Conservation (phyloP, 768 basidiomycete species). For the Tremella yokohamensis region DNA sequence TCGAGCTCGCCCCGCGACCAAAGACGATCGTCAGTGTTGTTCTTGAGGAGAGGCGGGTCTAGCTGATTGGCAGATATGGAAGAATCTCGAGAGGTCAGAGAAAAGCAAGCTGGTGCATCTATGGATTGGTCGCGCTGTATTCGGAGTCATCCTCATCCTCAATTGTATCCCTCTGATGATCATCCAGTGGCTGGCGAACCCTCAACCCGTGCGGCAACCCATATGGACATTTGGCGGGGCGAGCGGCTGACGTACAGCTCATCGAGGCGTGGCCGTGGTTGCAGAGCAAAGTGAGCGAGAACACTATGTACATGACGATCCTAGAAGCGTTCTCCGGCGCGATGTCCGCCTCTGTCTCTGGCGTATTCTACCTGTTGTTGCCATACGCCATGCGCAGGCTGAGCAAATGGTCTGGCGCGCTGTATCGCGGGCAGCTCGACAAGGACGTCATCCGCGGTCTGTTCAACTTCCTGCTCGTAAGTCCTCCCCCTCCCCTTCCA, state of each 20-base stretch:
- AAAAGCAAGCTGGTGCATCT: constrained; percentile 16
- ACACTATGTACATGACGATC: not conserved
- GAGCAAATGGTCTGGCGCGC: constrained; percentile 33
- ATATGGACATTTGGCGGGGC: not conserved
- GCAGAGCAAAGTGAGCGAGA: not conserved
- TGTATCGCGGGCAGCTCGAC: constrained; percentile 37
- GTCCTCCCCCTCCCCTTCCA: not conserved
- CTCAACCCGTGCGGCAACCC: constrained; percentile 21
- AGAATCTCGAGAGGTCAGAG: constrained; percentile 33
- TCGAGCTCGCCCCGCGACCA: constrained; percentile 3
- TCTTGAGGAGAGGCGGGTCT: not conserved
- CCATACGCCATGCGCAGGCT: constrained; percentile 36
- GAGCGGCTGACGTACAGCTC: not conserved
- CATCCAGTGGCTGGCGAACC: constrained; percentile 35
- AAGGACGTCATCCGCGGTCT: constrained; percentile 34
- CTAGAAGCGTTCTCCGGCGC: not conserved
- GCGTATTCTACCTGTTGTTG: constrained; percentile 23
- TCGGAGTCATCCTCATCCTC: constrained; percentile 28
- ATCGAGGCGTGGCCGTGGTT: constrained; percentile 3
- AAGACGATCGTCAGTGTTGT: not conserved
- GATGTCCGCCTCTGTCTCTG: not conserved
- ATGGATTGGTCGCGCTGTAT: constrained; percentile 20
- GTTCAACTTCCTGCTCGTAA: constrained; percentile 37
- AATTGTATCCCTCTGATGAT: constrained; percentile 41
- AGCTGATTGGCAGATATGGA: constrained; percentile 27